Evolutionary conservation across 176 grass and related monocot genomes (phyloP).

Genomic region (Triticum aestivum): IWGSC_CS_RefSeq_v2.1 NC_057809.1:314469513-314470012

Average conservation of each 20-base stretch:
- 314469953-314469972: constrained; percentile 12
- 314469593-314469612: too few relatives aligned
- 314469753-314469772: not conserved
- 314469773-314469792: constrained; percentile 14
- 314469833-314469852: constrained; percentile 10
- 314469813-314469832: not conserved
- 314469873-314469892: constrained; percentile 77
- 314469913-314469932: constrained; percentile 92
- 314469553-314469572: not conserved
- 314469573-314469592: too few relatives aligned
- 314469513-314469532: not conserved
- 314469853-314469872: constrained; percentile 66
- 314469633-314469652: not conserved
- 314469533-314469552: constrained; percentile 6
- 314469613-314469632: too few relatives aligned
- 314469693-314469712: not conserved
- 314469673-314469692: not conserved
- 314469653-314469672: not conserved
- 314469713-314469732: not conserved
- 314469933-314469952: constrained; percentile 29
- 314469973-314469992: not conserved
- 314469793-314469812: not conserved
- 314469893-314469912: constrained; percentile 90
- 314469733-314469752: constrained; percentile 8
- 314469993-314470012: constrained; percentile 60